Evolutionary conservation across 164 flowering plant genomes (phyloP).

Genomic region (Buxus sempervirens): DNA sequence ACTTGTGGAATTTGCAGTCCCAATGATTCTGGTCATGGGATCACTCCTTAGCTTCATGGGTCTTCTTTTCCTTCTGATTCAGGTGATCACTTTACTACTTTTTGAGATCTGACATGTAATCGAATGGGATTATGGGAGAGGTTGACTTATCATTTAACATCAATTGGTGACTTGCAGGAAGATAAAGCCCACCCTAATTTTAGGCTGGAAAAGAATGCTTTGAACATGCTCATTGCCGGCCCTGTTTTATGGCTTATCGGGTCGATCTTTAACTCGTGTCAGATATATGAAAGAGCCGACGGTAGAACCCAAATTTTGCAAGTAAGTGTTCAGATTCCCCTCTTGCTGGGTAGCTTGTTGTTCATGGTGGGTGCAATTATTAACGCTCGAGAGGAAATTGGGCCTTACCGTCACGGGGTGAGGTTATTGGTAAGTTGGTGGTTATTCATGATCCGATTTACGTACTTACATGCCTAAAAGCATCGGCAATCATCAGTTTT

Average conservation of each 20-base stretch:
- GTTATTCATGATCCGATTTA: too few species aligned
- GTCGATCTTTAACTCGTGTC: constrained; percentile 79
- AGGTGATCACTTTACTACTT: constrained; percentile 33
- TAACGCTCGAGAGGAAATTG: constrained; percentile 40
- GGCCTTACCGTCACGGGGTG: constrained; percentile 39
- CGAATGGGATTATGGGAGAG: too few species aligned
- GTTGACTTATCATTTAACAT: too few species aligned
- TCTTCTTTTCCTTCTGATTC: constrained; percentile 55
- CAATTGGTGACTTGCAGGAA: constrained; percentile 32
- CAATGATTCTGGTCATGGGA: constrained; percentile 54
- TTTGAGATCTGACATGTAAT: too few species aligned
- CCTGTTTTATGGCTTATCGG: constrained; percentile 79
- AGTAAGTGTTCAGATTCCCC: constrained; percentile 64
- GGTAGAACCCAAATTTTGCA: constrained; percentile 81
- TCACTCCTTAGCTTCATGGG: constrained; percentile 48
- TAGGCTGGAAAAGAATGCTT: constrained; percentile 48
- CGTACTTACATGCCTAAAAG: too few species aligned
- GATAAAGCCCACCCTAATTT: constrained; percentile 35
- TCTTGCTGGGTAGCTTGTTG: constrained; percentile 66
- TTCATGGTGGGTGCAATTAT: constrained; percentile 68
- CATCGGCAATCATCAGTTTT: too few species aligned
- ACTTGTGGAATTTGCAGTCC: constrained; percentile 78
- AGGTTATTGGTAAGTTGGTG: constrained; percentile 41
- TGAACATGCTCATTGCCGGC: constrained; percentile 73
- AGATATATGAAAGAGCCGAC: constrained; percentile 83